A percentile compares a stretch with the other conserved stretches of the same genome.
phyloP scores from a whole-genome alignment of 129 eudicot species.

The Calendula officinalis region DNA sequence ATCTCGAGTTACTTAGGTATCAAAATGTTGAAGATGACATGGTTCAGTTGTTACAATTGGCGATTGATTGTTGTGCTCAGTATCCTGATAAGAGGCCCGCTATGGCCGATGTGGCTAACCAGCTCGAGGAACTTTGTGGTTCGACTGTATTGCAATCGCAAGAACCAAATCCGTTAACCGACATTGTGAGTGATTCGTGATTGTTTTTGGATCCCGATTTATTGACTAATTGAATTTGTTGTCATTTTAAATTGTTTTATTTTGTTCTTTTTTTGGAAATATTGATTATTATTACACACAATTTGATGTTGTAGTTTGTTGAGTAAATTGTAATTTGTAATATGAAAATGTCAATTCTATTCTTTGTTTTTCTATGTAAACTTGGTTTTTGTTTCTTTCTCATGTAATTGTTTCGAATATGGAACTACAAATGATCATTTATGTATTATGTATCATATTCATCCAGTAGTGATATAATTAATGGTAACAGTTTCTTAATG shows the following conservation, averaged over 20 bases:
- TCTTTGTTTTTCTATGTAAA: slow-evolving; percentile 30
- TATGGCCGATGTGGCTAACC: slow-evolving; percentile 15
- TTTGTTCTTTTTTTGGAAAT: slow-evolving; percentile 22
- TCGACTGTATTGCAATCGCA: slow-evolving; percentile 5
- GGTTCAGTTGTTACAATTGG: slow-evolving; percentile 20
- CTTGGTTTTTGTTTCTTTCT: too few species aligned
- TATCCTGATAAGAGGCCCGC: slow-evolving; percentile 31
- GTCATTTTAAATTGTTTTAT: slow-evolving; percentile 4
- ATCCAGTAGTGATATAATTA: too few species aligned
- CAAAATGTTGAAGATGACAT: slow-evolving; percentile 29
- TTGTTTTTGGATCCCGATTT: background rate
- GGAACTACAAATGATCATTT: too few species aligned
- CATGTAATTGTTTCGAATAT: too few species aligned
- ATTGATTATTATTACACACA: slow-evolving; percentile 27
- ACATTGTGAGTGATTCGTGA: slow-evolving; percentile 7
- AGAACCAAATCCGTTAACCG: background rate
- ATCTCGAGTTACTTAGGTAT: slow-evolving; percentile 21
- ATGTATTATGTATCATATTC: too few species aligned
- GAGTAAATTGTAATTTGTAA: slow-evolving; percentile 43
- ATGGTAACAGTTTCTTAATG: too few species aligned
- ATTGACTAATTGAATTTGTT: background rate
- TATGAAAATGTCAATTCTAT: slow-evolving; percentile 26
- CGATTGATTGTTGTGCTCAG: slow-evolving; percentile 28
- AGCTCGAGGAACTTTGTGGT: slow-evolving; percentile 23
- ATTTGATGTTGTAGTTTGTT: slow-evolving; percentile 31